phyloP scores from a whole-genome alignment of 345 rosid species.

The Salix exigua region DNA sequence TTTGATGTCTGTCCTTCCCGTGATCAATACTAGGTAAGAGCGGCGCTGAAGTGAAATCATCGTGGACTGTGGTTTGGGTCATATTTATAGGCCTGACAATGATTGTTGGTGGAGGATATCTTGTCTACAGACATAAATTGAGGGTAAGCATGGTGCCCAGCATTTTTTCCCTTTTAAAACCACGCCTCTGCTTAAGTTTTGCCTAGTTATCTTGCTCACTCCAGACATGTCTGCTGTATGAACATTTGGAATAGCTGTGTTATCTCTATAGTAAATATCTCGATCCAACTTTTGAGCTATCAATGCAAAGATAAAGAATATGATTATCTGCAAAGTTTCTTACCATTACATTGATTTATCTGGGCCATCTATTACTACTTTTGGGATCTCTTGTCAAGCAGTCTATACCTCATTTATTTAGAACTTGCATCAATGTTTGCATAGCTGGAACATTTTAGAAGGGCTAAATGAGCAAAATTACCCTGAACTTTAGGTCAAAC shows the following conservation, averaged over 20 bases:
- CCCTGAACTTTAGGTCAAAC: no score
- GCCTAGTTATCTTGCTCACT: background rate
- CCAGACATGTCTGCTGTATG: background rate
- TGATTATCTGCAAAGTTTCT: background rate
- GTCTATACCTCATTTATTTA: background rate
- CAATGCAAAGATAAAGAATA: background rate
- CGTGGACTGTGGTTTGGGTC: conserved; percentile 93
- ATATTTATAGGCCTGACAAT: conserved; percentile 71
- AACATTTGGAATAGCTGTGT: background rate
- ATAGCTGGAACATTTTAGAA: background rate
- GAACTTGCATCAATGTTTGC: background rate
- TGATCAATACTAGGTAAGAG: conserved; percentile 56
- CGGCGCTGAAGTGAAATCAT: conserved; percentile 63
- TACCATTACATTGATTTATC: background rate
- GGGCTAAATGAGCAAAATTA: no score
- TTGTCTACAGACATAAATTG: conserved; percentile 78
- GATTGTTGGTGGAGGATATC: conserved; percentile 83
- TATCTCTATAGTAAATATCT: background rate
- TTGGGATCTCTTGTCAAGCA: background rate
- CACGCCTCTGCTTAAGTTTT: background rate
- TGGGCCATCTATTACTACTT: background rate
- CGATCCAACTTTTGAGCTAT: background rate
- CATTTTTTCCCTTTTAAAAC: background rate
- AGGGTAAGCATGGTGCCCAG: conserved; percentile 50
- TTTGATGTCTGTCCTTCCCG: conserved; percentile 2